A percentile compares a stretch with the other conserved stretches of the same genome.
These are phyloP conservation scores for Aspergillus proliferans DNA, from an alignment of 2,329 filamentous ascomycete genomes.

Conservation along the genomic window DNA sequence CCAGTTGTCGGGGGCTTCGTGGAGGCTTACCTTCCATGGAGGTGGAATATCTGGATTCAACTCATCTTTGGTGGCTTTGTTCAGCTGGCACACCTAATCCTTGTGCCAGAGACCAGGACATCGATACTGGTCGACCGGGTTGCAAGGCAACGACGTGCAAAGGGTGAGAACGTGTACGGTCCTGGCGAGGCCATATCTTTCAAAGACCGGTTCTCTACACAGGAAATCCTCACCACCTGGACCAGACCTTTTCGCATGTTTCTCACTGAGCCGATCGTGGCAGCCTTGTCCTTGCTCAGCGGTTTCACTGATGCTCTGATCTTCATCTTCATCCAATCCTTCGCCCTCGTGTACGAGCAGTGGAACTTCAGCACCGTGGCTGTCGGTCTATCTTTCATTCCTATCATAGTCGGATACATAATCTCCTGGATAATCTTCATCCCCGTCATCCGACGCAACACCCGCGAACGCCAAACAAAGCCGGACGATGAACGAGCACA, in stretches of 20 bases:
- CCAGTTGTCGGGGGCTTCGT: conserved; percentile 68
- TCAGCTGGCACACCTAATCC: conserved; percentile 57
- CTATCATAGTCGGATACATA: conserved; percentile 50
- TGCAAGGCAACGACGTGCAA: conserved; percentile 62
- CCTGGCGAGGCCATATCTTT: conserved; percentile 61
- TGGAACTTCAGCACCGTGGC: conserved; percentile 48
- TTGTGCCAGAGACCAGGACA: conserved; percentile 67
- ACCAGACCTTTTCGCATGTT: conserved; percentile 56
- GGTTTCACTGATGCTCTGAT: conserved; percentile 58
- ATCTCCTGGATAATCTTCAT: conserved; percentile 49
- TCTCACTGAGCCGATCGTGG: conserved; percentile 56
- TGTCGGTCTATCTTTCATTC: conserved; percentile 46
- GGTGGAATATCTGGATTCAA: conserved; percentile 74
- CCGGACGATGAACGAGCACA: conserved; percentile 47
- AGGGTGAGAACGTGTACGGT: conserved; percentile 54
- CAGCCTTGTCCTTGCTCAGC: conserved; percentile 51
- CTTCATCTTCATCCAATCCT: conserved; percentile 57
- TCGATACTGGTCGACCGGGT: conserved; percentile 69
- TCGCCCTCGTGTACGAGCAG: conserved; percentile 49
- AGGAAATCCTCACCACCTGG: conserved; percentile 51
- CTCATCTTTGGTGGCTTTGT: conserved; percentile 65
- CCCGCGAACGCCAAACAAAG: conserved; percentile 36
- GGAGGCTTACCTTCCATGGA: conserved; percentile 59
- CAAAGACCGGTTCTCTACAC: conserved; percentile 48
- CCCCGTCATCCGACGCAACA: conserved; percentile 43